Evolutionary conservation across 306 rosid genomes (phyloP).

Genomic region (Carpinus fangiana): DNA sequence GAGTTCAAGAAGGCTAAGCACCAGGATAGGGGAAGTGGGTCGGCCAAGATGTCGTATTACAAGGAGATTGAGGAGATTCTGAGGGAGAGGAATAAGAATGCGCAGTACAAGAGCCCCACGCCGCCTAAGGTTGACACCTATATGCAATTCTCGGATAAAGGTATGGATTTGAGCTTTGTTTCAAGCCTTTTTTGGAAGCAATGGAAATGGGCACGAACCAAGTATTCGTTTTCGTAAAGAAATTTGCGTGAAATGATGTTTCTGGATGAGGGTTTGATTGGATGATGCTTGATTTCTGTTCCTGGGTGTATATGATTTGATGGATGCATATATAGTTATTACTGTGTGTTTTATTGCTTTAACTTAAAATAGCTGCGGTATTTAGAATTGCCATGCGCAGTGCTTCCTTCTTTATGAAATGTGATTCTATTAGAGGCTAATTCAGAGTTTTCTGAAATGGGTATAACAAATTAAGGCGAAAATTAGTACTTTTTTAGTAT

Average conservation of each 20-base stretch:
- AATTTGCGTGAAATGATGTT: neutral
- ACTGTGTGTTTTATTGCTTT: neutral
- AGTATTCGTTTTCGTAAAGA: neutral
- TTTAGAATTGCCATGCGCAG: neutral
- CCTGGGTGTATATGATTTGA: neutral
- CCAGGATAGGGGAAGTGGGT: constrained; percentile 67
- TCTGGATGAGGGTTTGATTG: neutral
- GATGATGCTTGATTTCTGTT: neutral
- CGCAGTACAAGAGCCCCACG: constrained; percentile 58
- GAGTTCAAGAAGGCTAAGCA: constrained; percentile 96
- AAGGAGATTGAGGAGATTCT: constrained; percentile 91
- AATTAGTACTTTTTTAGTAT: neutral
- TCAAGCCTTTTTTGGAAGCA: neutral
- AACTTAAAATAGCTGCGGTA: neutral
- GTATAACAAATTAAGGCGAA: neutral
- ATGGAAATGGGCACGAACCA: neutral
- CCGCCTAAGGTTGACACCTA: constrained; percentile 76
- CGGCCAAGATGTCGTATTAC: constrained; percentile 85
- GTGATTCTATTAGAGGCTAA: neutral
- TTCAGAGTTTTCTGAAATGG: neutral
- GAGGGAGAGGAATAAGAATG: constrained; percentile 63
- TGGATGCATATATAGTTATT: too few species aligned
- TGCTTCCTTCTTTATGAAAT: neutral
- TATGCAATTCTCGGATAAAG: constrained; percentile 83
- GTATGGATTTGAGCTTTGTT: constrained; percentile 21